These are phyloP conservation scores for Chaetoceros tenuissimus DNA, from an alignment of 108 stramenopile genomes.

Conservation along the genomic window DNA sequence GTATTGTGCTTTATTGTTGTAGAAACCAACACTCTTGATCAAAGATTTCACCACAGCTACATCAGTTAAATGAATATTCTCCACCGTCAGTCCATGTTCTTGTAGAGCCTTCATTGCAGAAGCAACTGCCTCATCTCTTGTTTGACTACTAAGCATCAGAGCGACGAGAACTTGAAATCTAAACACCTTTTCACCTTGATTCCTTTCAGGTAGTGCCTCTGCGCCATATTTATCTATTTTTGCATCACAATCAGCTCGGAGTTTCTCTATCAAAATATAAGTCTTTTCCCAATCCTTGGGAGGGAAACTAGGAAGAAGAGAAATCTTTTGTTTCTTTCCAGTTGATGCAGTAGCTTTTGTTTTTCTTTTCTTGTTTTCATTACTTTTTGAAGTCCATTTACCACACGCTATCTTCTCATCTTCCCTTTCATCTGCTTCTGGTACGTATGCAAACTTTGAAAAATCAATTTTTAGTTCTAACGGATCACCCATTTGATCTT, in stretches of 20 bases:
- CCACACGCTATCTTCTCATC: too few relatives aligned
- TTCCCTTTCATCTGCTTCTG: too few relatives aligned
- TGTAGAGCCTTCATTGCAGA: conserved; percentile 64
- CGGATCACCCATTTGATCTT: too few relatives aligned
- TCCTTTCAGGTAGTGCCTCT: conserved; percentile 48
- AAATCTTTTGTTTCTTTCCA: too few relatives aligned
- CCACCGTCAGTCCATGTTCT: conserved; percentile 47
- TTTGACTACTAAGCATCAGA: conserved; percentile 85
- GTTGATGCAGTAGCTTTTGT: too few relatives aligned
- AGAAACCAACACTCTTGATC: conserved; percentile 79
- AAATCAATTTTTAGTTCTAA: too few relatives aligned
- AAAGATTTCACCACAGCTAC: conserved; percentile 44
- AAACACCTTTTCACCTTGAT: conserved; percentile 25
- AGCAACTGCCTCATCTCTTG: conserved; percentile 80
- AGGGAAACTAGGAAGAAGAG: background rate
- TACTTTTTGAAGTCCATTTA: too few relatives aligned
- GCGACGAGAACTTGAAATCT: conserved; percentile 75
- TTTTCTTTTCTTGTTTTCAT: too few relatives aligned
- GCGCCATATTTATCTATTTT: conserved; percentile 73
- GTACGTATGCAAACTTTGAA: too few relatives aligned
- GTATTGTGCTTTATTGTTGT: conserved; percentile 88
- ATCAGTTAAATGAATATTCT: conserved; percentile 42
- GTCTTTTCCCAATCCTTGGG: background rate
- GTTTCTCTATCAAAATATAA: background rate
- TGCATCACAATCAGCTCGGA: conserved; percentile 69